These are phyloP conservation scores for Bremia lactucae DNA, from an alignment of 352 stramenopile genomes.

Conservation along the genomic window DNA sequence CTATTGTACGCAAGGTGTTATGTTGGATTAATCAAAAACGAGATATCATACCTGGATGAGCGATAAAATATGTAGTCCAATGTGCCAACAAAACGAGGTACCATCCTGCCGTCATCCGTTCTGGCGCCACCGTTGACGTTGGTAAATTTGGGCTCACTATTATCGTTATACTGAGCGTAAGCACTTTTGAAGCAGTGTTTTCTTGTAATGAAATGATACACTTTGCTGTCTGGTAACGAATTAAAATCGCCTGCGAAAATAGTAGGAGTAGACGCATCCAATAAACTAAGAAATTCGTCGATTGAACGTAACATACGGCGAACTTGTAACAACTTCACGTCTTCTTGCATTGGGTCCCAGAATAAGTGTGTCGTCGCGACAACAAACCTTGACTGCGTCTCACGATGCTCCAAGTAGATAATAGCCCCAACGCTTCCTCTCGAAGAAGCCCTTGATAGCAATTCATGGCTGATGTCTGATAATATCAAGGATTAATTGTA, in stretches of 20 bases:
- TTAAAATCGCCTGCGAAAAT: constrained; percentile 79
- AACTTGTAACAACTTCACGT: constrained; percentile 74
- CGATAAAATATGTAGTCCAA: constrained; percentile 82
- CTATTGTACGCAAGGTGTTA: constrained; percentile 11
- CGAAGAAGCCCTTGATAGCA: constrained; percentile 30
- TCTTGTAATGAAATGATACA: constrained; percentile 50
- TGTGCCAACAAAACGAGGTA: constrained; percentile 59
- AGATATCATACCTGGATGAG: constrained; percentile 24
- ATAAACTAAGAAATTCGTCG: constrained; percentile 19
- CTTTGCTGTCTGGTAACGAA: constrained; percentile 62
- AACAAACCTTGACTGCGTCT: constrained; percentile 34
- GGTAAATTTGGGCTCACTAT: constrained; percentile 56
- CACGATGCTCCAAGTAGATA: constrained; percentile 36
- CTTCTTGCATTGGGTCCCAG: constrained; percentile 73
- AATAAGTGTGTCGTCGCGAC: constrained; percentile 80
- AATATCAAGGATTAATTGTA: background rate
- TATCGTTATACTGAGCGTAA: constrained; percentile 34
- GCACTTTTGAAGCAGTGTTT: constrained; percentile 36
- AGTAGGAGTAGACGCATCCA: constrained; percentile 14
- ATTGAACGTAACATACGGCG: constrained; percentile 41
- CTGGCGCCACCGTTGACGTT: constrained; percentile 54
- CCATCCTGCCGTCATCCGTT: constrained; percentile 22
- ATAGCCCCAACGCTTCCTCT: constrained; percentile 54
- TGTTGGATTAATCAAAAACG: background rate
- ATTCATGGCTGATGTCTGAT: constrained; percentile 40